phyloP scores from a whole-genome alignment of 495 filamentous ascomycete species.

The Neurospora discreta region DNA sequence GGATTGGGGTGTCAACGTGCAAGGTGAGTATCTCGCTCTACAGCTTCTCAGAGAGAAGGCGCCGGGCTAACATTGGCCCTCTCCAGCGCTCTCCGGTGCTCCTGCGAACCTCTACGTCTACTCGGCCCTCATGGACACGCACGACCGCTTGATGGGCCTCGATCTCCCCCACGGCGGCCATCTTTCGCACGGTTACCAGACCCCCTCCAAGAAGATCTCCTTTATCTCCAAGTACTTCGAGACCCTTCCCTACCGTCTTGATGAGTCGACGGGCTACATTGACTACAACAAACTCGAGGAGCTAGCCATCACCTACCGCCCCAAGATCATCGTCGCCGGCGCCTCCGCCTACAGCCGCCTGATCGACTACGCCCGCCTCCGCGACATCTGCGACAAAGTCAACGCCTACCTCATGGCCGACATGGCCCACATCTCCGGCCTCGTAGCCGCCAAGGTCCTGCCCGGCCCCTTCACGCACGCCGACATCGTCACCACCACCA shows the following conservation, averaged over 20 bases:
- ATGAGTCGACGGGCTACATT: constrained; percentile 84
- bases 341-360: constrained; percentile 90
- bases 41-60: background rate
- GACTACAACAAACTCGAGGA: constrained; percentile 88
- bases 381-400: constrained; percentile 76
- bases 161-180: constrained; percentile 95
- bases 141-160: constrained; percentile 94
- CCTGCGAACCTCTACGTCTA: constrained; percentile 95
- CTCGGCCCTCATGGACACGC: constrained; percentile 79
- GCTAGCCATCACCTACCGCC: constrained; percentile 74
- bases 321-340: constrained; percentile 90
- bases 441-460: constrained; percentile 84
- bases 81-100: constrained; percentile 78
- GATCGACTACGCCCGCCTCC: constrained; percentile 85
- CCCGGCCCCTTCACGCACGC: constrained; percentile 80
- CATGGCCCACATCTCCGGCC: constrained; percentile 96
- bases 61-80: background rate
- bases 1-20: constrained; percentile 98
- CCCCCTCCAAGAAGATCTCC: constrained; percentile 95
- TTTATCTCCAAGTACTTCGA: constrained; percentile 98
- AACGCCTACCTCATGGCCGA: constrained; percentile 87
- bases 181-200: constrained; percentile 96
- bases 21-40: constrained; percentile 47
- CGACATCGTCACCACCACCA: constrained; percentile 96
- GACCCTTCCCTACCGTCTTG: constrained; percentile 85